Conservation (phyloP, 2,329 filamentous ascomycete genomes). For the Helminthosporium solani region DNA sequence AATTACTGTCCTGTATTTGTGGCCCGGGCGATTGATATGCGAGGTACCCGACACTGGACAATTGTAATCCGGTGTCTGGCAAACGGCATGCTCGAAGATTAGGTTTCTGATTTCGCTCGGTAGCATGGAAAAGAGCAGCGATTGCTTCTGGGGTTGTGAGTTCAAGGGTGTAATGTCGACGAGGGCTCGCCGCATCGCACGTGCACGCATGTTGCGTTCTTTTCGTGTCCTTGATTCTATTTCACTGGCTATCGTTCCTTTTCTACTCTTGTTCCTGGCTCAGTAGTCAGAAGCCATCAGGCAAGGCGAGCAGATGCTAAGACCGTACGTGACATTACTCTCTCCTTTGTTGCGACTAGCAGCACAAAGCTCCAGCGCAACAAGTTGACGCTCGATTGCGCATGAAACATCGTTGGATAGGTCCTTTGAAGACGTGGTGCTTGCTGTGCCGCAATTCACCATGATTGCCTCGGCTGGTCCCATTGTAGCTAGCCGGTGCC, state of each 20-base stretch:
- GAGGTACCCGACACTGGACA: slow-evolving; percentile 11
- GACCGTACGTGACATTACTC: slow-evolving; percentile 1
- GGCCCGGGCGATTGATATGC: slow-evolving; percentile 21
- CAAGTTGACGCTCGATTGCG: not conserved
- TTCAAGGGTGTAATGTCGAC: slow-evolving; percentile 18
- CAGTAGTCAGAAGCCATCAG: not conserved
- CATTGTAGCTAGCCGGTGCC: not conserved
- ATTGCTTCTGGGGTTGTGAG: slow-evolving; percentile 16
- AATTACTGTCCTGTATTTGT: slow-evolving; percentile 30
- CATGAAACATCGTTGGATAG: not conserved
- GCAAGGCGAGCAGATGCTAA: not conserved
- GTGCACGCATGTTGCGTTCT: slow-evolving; percentile 14
- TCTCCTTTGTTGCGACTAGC: not conserved
- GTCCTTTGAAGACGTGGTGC: not conserved
- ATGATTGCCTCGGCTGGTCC: not conserved
- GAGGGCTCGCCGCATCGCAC: slow-evolving; percentile 19
- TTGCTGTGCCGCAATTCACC: not conserved
- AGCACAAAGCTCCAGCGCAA: not conserved
- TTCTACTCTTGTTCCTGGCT: not conserved
- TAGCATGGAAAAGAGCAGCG: not conserved
- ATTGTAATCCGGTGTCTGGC: slow-evolving; percentile 10
- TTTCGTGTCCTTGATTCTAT: slow-evolving; percentile 6
- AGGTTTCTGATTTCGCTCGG: slow-evolving; percentile 7
- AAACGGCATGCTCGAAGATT: slow-evolving; percentile 3
- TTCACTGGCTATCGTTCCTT: not conserved